phyloP scores from a whole-genome alignment of 139 green algal species.

The Ettlia oleoabundans region DNA sequence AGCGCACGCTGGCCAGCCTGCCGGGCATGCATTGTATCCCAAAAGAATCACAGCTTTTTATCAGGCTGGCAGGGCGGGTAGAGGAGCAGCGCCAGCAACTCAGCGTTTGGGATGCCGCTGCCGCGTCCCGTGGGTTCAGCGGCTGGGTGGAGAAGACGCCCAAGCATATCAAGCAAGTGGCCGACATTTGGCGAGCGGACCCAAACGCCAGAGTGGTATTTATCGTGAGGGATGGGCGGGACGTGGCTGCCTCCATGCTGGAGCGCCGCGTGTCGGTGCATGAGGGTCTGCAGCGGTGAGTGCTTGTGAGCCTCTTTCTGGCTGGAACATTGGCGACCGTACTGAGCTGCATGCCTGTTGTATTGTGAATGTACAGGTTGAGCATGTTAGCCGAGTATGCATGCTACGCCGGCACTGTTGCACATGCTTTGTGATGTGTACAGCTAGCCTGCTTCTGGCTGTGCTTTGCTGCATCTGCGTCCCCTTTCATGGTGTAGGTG shows the following conservation, averaged over 20 bases:
- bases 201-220: not conserved
- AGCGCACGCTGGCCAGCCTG: slow-evolving; percentile 29
- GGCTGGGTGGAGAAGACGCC: slow-evolving; percentile 39
- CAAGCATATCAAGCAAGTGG: slow-evolving; percentile 18
- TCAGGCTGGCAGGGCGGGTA: not conserved
- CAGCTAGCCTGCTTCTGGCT: too few relatives aligned
- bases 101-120: not conserved
- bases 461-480: not conserved
- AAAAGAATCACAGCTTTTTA: slow-evolving; percentile 27
- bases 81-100: not conserved
- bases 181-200: not conserved
- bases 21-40: slow-evolving; percentile 15
- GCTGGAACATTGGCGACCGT: too few relatives aligned
- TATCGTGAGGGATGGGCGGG: slow-evolving; percentile 13
- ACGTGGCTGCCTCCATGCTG: slow-evolving; percentile 26
- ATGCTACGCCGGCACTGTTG: too few relatives aligned
- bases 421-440: too few relatives aligned
- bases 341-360: too few relatives aligned
- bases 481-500: slow-evolving; percentile 12
- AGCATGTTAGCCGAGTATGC: too few relatives aligned
- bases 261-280: slow-evolving; percentile 2
- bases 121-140: not conserved
- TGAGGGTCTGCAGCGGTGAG: slow-evolving; percentile 3
- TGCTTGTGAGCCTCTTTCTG: too few relatives aligned
- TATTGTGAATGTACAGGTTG: too few relatives aligned